Evolutionary conservation across 306 rosid genomes (phyloP), one percentile per base, ranked within the genome.

Genomic region (Comarum palustre): DNA sequence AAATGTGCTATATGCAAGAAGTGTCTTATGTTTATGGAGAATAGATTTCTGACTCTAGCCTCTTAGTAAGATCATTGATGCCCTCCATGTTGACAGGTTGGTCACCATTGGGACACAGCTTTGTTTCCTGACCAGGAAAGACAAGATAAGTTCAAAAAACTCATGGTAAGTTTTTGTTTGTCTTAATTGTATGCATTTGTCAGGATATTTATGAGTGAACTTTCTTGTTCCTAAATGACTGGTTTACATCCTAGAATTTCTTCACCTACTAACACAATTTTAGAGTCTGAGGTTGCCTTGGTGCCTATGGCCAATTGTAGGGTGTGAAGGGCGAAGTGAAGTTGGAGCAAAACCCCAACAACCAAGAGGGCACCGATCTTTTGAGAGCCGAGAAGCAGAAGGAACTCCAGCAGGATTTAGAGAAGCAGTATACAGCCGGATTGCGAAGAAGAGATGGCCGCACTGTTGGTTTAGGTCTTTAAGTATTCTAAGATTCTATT

Each of bases 241-340:
- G 78, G 71, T 68, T 80, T 66, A 65, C 71, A 78, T 74, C 71
- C 19, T 72, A 60, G 73, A 74, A 70, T 88, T 88, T 79, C 60
- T 80, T 80, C 95, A 36, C 87, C 66, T 85, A 95, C 97, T 95
- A 84, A 95, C 99, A 88, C 96, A 72, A 75, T 91, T 95, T 91
- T 86, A 87, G 97, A 94, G 93, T 94, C 97, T 95, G 93, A 91
- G 96, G 87, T 90, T 90, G 96, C 91, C 80, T 89, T 88, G 89
- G 84, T 95, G 96, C 97, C 96, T 88, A 88, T 94, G 98, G 95
- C 97, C 85, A 94, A 84, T 91, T 94, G 97, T 83, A 94, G 99
- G 99, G 99, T 80, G 87, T 91, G 83, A 94, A 86, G 79, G 96
- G 95, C 60, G 97, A 91, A 6, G 50, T 63, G 75, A 89, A 87